Evolutionary conservation across 805 yeast genomes (phyloP).

Genomic region (Myxozyma neglecta): DNA sequence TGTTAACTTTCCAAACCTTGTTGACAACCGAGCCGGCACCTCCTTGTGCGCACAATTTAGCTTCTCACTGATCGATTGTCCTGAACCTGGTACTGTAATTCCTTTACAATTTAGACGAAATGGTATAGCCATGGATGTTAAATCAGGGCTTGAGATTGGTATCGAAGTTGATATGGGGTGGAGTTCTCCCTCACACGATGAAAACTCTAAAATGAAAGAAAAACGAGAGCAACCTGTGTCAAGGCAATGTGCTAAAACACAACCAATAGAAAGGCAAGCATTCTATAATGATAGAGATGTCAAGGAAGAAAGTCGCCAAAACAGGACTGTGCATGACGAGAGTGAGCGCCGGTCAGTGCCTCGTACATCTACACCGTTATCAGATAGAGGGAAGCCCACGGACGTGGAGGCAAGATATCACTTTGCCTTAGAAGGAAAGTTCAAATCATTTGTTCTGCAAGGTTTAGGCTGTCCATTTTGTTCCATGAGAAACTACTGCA

Average conservation of each 20-base stretch:
- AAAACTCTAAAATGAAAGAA: background rate
- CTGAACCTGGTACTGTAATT: constrained; percentile 13
- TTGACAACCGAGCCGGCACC: background rate
- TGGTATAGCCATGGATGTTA: constrained; percentile 10
- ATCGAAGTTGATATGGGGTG: constrained; percentile 26
- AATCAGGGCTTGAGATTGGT: constrained; percentile 17
- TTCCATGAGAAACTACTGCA: constrained; percentile 7
- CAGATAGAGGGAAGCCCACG: constrained; percentile 1
- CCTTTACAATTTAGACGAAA: constrained; percentile 8
- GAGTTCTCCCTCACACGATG: constrained; percentile 16
- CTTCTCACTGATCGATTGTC: constrained; percentile 19
- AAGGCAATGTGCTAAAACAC: background rate
- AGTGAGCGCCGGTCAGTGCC: background rate
- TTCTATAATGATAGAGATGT: background rate
- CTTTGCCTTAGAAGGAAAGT: constrained; percentile 15
- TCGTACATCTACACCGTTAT: constrained; percentile 13
- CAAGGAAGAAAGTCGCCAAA: background rate
- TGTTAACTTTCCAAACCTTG: background rate
- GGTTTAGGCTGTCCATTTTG: constrained; percentile 30
- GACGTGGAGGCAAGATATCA: constrained; percentile 26
- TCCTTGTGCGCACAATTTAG: constrained; percentile 7
- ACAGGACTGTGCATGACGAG: background rate
- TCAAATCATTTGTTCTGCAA: constrained; percentile 18
- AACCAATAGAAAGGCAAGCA: background rate
- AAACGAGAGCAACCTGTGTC: background rate